Evolutionary conservation across 805 yeast genomes (phyloP).

Genomic region (Candida mattraensis): DNA sequence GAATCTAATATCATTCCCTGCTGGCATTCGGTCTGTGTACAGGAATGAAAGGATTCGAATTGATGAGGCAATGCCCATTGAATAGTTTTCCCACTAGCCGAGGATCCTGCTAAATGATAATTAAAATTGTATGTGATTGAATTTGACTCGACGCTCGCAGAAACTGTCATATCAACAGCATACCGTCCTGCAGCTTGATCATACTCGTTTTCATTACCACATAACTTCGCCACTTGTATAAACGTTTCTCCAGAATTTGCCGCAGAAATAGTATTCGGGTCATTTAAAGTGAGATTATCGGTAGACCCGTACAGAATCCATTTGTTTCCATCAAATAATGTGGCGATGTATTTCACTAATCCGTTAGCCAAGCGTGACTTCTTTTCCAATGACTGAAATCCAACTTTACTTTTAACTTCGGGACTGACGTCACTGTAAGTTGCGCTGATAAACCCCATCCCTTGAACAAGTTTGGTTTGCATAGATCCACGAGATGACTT

Average conservation of each 20-base stretch:
- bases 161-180: slow-evolving; percentile 44
- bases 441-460: slow-evolving; percentile 78
- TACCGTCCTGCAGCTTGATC: slow-evolving; percentile 73
- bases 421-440: slow-evolving; percentile 53
- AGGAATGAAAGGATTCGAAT: slow-evolving; percentile 36
- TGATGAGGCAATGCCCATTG: slow-evolving; percentile 59
- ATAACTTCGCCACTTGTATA: slow-evolving; percentile 52
- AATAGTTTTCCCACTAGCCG: slow-evolving; percentile 27
- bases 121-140: slow-evolving; percentile 43
- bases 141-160: slow-evolving; percentile 37
- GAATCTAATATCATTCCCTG: slow-evolving; percentile 42
- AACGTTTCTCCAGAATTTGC: slow-evolving; percentile 37
- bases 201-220: slow-evolving; percentile 41
- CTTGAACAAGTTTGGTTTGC: slow-evolving; percentile 66
- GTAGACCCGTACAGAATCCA: slow-evolving; percentile 63
- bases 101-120: slow-evolving; percentile 30
- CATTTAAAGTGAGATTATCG: slow-evolving; percentile 13
- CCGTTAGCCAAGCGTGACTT: slow-evolving; percentile 37
- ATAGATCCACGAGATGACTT: slow-evolving; percentile 32
- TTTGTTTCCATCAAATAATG: slow-evolving; percentile 51
- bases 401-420: slow-evolving; percentile 59
- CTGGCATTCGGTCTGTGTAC: slow-evolving; percentile 24
- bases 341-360: slow-evolving; percentile 54
- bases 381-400: slow-evolving; percentile 50
- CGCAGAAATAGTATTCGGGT: slow-evolving; percentile 36